Conservation (phyloP, 345 rosid genomes). For the Brassica rapa region DNA sequence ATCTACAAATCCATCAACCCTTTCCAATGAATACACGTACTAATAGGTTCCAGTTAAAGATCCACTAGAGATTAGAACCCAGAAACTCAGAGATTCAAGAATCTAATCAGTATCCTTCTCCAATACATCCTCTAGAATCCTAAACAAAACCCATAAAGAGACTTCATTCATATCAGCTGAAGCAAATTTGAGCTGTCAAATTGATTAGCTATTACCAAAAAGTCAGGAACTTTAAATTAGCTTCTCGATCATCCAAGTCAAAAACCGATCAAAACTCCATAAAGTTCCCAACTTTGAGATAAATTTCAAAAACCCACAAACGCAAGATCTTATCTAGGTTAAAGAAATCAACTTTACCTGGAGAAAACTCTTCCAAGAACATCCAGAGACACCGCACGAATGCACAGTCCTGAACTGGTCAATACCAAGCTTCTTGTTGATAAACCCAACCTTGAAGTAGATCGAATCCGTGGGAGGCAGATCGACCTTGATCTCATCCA, state of each 20-base stretch:
- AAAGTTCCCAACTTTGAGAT: background rate
- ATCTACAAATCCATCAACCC: slow-evolving; percentile 2
- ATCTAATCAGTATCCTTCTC: background rate
- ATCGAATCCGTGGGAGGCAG: slow-evolving; percentile 81
- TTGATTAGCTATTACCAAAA: background rate
- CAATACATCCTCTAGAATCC: background rate
- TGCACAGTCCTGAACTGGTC: slow-evolving; percentile 81
- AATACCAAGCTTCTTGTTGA: slow-evolving; percentile 6
- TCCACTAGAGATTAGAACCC: background rate
- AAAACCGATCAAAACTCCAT: background rate
- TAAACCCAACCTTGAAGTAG: slow-evolving; percentile 81
- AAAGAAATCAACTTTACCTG: slow-evolving; percentile 15
- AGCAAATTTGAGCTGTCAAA: background rate
- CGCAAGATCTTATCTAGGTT: background rate
- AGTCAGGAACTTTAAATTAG: background rate
- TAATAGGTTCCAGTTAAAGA: background rate
- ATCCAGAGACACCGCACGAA: slow-evolving; percentile 52
- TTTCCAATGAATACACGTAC: background rate
- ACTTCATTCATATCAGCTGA: no score
- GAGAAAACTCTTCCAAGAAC: slow-evolving; percentile 27
- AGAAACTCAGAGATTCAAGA: slow-evolving; percentile 15
- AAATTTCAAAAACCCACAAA: background rate
- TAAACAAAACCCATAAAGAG: background rate
- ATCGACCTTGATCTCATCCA: slow-evolving; percentile 85
- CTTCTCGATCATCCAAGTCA: no score